Evolutionary conservation across 345 rosid species (phyloP).

Genomic region (Gossypium australe): DNA sequence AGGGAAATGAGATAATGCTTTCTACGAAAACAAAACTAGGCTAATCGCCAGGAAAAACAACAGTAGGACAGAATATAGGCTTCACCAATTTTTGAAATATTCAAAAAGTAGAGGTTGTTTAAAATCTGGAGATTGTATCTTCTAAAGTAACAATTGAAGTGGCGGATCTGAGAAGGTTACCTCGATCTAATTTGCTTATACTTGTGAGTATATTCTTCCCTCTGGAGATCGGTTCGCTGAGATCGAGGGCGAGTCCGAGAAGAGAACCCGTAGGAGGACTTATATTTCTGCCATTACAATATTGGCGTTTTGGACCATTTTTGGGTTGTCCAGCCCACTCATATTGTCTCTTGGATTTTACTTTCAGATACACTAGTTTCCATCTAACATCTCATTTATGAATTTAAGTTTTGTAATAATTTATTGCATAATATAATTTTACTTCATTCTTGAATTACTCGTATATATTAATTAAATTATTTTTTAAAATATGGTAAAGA

Average conservation of each 20-base stretch:
- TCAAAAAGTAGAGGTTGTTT: background rate
- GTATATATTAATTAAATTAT: too few relatives aligned
- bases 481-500: too few relatives aligned
- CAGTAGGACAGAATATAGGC: background rate
- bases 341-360: background rate
- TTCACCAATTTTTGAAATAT: background rate
- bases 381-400: too few relatives aligned
- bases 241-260: background rate
- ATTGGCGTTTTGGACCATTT: background rate
- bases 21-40: background rate
- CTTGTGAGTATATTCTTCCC: background rate
- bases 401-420: too few relatives aligned
- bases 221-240: background rate
- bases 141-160: background rate
- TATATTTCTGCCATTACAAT: background rate
- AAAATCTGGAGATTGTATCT: background rate
- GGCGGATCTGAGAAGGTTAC: constrained; percentile 3
- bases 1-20: background rate
- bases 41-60: background rate
- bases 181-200: constrained; percentile 3
- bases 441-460: too few relatives aligned
- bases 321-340: background rate
- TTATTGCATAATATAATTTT: too few relatives aligned
- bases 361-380: background rate
- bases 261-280: background rate